These are phyloP conservation scores for Hemisphaericaspora lyxosophila DNA, from an alignment of 1,139 yeast species.

Conservation along the genomic window DNA sequence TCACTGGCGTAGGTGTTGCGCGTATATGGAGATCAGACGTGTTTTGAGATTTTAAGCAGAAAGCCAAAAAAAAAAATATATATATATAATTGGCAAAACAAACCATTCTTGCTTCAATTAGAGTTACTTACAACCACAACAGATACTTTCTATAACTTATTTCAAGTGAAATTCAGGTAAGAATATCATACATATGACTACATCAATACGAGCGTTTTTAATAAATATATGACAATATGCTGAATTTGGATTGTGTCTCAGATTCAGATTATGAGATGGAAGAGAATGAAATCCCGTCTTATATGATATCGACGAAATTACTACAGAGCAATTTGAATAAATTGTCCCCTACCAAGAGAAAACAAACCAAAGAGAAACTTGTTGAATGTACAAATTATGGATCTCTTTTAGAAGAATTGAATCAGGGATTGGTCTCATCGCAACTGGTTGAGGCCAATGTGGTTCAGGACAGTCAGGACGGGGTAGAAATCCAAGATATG, in stretches of 20 bases:
- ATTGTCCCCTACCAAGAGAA: conserved; percentile 10
- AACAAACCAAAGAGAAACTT: conserved; percentile 3
- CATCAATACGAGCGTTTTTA: not conserved
- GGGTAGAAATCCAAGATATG: not conserved
- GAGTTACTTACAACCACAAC: too few species aligned
- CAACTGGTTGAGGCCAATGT: not conserved
- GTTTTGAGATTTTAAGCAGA: too few species aligned
- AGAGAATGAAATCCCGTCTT: conserved; percentile 5
- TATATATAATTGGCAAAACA: too few species aligned
- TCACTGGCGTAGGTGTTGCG: too few species aligned
- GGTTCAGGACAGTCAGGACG: conserved; percentile 2
- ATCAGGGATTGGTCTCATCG: not conserved
- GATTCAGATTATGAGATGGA: conserved; percentile 19
- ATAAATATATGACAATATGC: conserved; percentile 5
- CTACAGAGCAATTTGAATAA: conserved; percentile 8
- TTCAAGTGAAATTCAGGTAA: too few species aligned
- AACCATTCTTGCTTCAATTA: too few species aligned
- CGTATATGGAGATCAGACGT: too few species aligned
- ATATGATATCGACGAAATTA: conserved; percentile 5
- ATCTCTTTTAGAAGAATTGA: not conserved
- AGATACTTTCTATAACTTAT: too few species aligned
- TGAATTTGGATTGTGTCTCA: conserved; percentile 17
- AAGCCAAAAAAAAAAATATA: too few species aligned
- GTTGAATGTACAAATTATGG: conserved; percentile 2
- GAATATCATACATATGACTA: conserved; percentile 2